Evolutionary conservation across 768 basidiomycete genomes (phyloP), one percentile per base, ranked within the genome.

Genomic region (Mycena olivaceomarginata): DNA sequence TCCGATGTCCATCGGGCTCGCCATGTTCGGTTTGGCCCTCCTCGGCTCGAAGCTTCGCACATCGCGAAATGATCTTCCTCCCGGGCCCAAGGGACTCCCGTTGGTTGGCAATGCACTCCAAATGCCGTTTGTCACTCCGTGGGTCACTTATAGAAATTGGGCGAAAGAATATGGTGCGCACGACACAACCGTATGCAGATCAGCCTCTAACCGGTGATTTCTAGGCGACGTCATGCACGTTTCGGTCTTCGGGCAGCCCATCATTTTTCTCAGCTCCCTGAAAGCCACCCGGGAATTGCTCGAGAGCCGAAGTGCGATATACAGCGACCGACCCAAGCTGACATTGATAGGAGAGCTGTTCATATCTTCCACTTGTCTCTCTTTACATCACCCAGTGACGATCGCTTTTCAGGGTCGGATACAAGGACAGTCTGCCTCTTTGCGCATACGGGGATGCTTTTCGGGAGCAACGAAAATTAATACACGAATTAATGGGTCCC

Each of bases 191-290:
- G 31, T 6, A 4, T 37, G 11, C 31, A 12, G 25, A 37, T 4
- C 20, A 11, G 57, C 16, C 48, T 16, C 12, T 16, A 59, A 12
- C 20, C 0, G 11, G 11, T 15, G 31, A 31, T 31, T 31, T 31
- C 10, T 31, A 74, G 73, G 73, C 48, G 73, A 74, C 6, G 37
- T 74, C 12, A 45, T 74, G 13, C 57, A 64, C 22, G 48, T 74
- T 3, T 68, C 73, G 5, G 67, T 45, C 8, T 37, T 74, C 16
- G 59, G 73, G 4, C 67, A 63, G 39, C 43, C 39, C n/a, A 60
- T 74, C 12, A 45, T 74, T 39, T 39, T 74, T 22, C 43, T 74
- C 9, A 74, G 12, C 18, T 74, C n/a, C 73, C 20, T 8, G 9
- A 22, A 41, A 5, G 67, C 67, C 46, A 43, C 48, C 3, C 10